A percentile compares a stretch with the other conserved stretches of the same genome.
phyloP scores from a whole-genome alignment of 2,329 filamentous ascomycete genomes.

The Claviceps capensis region DNA sequence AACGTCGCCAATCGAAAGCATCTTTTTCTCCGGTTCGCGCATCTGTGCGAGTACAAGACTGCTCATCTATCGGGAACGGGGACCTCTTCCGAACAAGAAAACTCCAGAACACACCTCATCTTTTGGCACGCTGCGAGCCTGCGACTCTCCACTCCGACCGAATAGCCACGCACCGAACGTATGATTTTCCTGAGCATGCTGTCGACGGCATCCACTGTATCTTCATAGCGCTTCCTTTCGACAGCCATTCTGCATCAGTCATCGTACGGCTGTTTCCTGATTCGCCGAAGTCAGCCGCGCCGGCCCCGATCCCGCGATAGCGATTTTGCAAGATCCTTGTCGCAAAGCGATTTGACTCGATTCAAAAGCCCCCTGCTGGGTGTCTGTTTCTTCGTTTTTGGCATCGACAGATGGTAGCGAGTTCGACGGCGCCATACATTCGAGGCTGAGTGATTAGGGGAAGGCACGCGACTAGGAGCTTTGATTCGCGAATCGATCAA shows the following conservation, averaged over 20 bases:
- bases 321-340: neutral
- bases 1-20: neutral
- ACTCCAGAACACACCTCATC: conserved; percentile 1
- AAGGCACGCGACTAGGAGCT: conserved; percentile 10
- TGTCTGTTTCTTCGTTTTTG: neutral
- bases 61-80: neutral
- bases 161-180: neutral
- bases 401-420: conserved; percentile 10
- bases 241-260: neutral
- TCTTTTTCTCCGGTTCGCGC: neutral
- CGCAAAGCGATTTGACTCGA: neutral
- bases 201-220: neutral
- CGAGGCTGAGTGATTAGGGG: conserved; percentile 9
- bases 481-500: neutral
- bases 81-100: neutral
- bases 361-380: neutral
- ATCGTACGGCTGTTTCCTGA: neutral
- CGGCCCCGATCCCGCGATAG: neutral
- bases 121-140: neutral
- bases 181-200: neutral
- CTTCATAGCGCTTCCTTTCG: neutral
- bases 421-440: conserved; percentile 7
- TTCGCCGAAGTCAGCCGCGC: neutral
- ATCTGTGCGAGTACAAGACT: neutral
- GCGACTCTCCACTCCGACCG: conserved; percentile 1